Conservation (phyloP, 2,329 filamentous ascomycete genomes). For the Botrytis porri region DNA sequence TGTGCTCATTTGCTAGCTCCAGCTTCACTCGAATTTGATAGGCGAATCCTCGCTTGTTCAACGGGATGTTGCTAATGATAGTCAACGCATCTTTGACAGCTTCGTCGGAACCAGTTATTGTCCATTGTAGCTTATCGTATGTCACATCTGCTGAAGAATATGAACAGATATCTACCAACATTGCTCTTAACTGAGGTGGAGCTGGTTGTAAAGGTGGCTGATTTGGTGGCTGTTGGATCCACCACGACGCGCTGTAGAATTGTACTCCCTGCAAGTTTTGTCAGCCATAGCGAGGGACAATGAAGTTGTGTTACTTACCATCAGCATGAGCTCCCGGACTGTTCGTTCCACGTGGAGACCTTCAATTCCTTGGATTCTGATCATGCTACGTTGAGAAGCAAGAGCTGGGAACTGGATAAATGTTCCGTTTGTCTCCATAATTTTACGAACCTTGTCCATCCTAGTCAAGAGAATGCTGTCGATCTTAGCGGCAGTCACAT, state of each 20-base stretch:
- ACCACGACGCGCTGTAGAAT: slow-evolving; percentile 97
- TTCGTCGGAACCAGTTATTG: slow-evolving; percentile 93
- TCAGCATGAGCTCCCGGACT: slow-evolving; percentile 89
- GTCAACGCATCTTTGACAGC: slow-evolving; percentile 92
- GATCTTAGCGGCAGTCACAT: slow-evolving; percentile 86
- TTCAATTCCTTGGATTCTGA: slow-evolving; percentile 90
- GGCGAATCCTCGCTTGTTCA: slow-evolving; percentile 72
- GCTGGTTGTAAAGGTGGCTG: slow-evolving; percentile 39
- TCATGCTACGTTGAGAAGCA: slow-evolving; percentile 77
- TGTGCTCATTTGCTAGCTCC: slow-evolving; percentile 97
- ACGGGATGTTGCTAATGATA: slow-evolving; percentile 88
- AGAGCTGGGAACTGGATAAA: slow-evolving; percentile 90
- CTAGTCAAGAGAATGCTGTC: slow-evolving; percentile 89
- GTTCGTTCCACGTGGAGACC: slow-evolving; percentile 93
- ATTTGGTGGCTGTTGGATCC: slow-evolving; percentile 61
- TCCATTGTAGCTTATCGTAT: slow-evolving; percentile 92
- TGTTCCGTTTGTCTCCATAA: slow-evolving; percentile 93
- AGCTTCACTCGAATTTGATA: slow-evolving; percentile 98
- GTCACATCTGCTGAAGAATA: slow-evolving; percentile 93
- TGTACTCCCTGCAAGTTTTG: slow-evolving; percentile 68
- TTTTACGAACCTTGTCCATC: slow-evolving; percentile 94
- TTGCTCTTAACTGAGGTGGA: slow-evolving; percentile 64
- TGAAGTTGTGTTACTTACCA: slow-evolving; percentile 55
- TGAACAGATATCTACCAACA: slow-evolving; percentile 93
- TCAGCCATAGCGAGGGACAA: slow-evolving; percentile 29